Conservation (phyloP, 2,329 filamentous ascomycete genomes). For the Emericellopsis atlantica region DNA sequence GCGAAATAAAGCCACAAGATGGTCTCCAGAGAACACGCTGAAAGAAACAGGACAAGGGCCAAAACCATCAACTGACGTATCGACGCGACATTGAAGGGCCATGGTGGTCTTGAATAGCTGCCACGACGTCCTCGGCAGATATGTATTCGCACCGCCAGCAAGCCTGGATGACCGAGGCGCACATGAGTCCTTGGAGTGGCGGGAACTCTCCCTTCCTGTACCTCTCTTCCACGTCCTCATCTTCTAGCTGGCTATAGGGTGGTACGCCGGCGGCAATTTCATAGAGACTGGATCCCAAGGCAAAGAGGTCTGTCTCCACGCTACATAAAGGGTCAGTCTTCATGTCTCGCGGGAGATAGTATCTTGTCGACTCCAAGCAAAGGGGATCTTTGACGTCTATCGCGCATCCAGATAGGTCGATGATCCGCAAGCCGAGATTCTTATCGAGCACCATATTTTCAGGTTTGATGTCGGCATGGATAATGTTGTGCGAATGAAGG, state of each 20-base stretch:
- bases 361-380: not conserved
- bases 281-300: not conserved
- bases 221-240: not conserved
- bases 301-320: not conserved
- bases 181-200: not conserved
- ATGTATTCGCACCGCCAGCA: not conserved
- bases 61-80: too few relatives aligned
- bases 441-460: conserved; percentile 90
- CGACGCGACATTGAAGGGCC: too few relatives aligned
- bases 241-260: not conserved
- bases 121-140: not conserved
- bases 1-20: too few relatives aligned
- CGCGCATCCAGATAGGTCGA: not conserved
- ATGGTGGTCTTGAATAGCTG: not conserved
- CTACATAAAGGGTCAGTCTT: not conserved
- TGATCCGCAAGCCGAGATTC: not conserved
- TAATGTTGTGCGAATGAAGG: conserved; percentile 90
- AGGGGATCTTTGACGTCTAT: not conserved
- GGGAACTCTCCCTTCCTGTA: not conserved
- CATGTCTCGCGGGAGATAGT: not conserved
- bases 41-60: too few relatives aligned
- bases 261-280: not conserved
- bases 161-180: not conserved
- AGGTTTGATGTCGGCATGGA: conserved; percentile 98
- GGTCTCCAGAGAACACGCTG: too few relatives aligned